Base-by-base conservation (phyloP, 306 rosid genomes). In the Acmispon strigosus region DNA sequence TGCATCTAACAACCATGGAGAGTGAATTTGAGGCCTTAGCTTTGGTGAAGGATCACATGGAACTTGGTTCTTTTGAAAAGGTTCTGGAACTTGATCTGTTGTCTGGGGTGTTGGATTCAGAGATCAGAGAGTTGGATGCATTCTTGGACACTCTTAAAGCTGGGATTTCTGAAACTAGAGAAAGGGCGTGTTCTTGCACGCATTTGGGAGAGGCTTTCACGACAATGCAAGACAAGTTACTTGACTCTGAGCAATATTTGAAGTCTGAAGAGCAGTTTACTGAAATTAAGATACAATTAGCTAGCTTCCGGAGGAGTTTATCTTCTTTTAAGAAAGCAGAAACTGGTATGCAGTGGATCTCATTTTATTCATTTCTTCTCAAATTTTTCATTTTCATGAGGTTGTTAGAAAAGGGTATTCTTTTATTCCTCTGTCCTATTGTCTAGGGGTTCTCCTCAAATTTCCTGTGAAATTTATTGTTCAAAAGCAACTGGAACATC, bases 41-140 rank as follows among this genome's bases (percentile, higher is more conserved):
- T 62, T 66, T 64, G n/a, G 78, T 60, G 69, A 71, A 73, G 70
- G 96, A 74, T 55, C 41, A 29, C 43, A 24, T 41, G 49, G 74
- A 14, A 6, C 65, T 27, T 73, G 86, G 77, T 58, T 82, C 57
- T 69, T 60, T 57, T 43, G 87, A 80, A 57, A 84, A 73, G 80
- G 88, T 79, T 47, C 14, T 86, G 66, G 85, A 80, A 43, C 77
- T 85, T 75, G 86, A 80, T 81, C 82, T 89, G 75, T 63, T 87
- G 36, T 83, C 80, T 62, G 88, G 84, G 66, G 70, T 91, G 71
- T 77, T 89, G 51, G 91, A 82, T 60, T 82, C 93, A 15, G 93
- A 85, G 85, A 80, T 79, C 76, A 75, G 19, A 60, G 90, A 77
- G 80, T 61, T 91, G 81, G 86, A 74, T 36, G 64, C 61, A 49